Evolutionary conservation across 768 basidiomycete genomes (phyloP).

Genomic region (Postia placenta): DNA sequence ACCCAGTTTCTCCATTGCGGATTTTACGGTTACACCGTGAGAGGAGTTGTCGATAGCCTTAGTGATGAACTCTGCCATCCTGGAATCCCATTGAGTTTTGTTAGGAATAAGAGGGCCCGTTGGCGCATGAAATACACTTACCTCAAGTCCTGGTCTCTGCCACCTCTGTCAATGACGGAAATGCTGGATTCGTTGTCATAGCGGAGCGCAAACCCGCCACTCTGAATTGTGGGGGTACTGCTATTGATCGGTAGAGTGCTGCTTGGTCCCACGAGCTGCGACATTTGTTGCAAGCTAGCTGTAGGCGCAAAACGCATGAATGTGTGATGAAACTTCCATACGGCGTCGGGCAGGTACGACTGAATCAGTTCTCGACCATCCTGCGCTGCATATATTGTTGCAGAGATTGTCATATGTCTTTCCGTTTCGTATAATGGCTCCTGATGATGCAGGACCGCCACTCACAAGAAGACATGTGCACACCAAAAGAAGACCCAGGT

Average conservation of each 20-base stretch:
- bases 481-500: background rate
- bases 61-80: conserved; percentile 60
- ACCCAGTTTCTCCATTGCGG: conserved; percentile 46
- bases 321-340: too few relatives aligned
- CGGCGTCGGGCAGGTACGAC: too few relatives aligned
- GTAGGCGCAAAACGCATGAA: too few relatives aligned
- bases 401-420: background rate
- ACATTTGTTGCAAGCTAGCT: background rate
- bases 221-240: background rate
- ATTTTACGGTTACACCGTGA: conserved; percentile 45
- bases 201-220: conserved; percentile 34
- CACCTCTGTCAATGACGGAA: conserved; percentile 48
- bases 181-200: conserved; percentile 47
- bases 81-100: conserved; percentile 16
- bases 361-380: too few relatives aligned
- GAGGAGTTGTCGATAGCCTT: conserved; percentile 51
- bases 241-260: background rate
- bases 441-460: too few relatives aligned
- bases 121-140: conserved; percentile 18
- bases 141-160: conserved; percentile 50
- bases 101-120: background rate
- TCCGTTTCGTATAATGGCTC: too few relatives aligned
- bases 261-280: conserved; percentile 1
- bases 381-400: too few relatives aligned
- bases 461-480: too few relatives aligned